Evolutionary conservation across 768 basidiomycete species (phyloP), one percentile per base, ranked within the genome.

Genomic region (Termitomyces sp.): DNA sequence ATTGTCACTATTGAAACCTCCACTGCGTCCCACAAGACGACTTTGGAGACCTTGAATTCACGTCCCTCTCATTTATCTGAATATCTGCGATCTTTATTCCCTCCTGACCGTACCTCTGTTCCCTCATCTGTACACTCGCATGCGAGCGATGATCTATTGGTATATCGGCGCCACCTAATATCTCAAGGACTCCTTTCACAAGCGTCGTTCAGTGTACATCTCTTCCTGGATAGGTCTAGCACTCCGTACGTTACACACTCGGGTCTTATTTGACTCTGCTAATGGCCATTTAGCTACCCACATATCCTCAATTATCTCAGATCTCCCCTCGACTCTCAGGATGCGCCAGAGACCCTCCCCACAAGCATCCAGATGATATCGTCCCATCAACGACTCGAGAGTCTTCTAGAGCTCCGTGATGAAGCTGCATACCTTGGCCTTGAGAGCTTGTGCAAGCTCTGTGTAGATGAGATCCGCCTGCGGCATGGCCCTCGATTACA

Each of bases 171-270:
- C 34, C 89, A 91, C 65, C 82, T 90, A 8, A 73, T 82, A 14
- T 82, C 86, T 7, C 83, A 85, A 58, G 87, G 86, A 6, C 73
- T 84, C 43, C 69, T 87, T 4, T 66, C 78, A 1, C 79, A 77
- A 31, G 69, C 79, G 2, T 77, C 83, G 5, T 74, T 75, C 42
- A 77, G 72, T 48, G 72, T 92, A 40, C 88, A 92, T 63, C 67
- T 94, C 14, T 94, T 94, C 74, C 76, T 94, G 29, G 92, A 94
- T 69, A 80, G 92, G 31, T 82, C 92, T 0, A 92, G 91, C 66
- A 77, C 85, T 36, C 88, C 92, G 89, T 92, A 73, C 79, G 91
- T 82, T 10, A 38, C 48, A 12, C n/a, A 57, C 20, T 8, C 40
- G 12, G 6, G 29, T 38, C 45, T 17, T 37, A 3, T 17, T 9